These are phyloP conservation scores for Spathaspora boniae DNA, from an alignment of 805 yeast genomes.

Conservation along the genomic window DNA sequence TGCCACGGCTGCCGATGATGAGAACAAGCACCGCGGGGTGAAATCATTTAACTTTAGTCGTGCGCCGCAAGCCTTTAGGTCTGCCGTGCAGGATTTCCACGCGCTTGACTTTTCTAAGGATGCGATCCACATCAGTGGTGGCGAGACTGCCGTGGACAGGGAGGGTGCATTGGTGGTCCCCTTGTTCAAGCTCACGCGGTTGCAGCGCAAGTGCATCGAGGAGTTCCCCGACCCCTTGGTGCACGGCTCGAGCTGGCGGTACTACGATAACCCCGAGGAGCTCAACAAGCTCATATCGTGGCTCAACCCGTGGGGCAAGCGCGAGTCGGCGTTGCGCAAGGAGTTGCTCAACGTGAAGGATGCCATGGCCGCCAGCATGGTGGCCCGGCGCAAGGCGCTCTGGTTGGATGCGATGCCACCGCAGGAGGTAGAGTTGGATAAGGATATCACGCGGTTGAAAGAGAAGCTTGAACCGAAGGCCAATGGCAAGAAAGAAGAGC, in stretches of 20 bases:
- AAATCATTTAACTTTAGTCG: too few relatives aligned
- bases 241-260: conserved; percentile 63
- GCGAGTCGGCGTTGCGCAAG: conserved; percentile 65
- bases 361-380: conserved; percentile 51
- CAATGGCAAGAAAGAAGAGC: conserved; percentile 10
- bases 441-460: conserved; percentile 34
- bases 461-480: conserved; percentile 14
- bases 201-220: conserved; percentile 63
- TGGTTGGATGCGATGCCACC: conserved; percentile 37
- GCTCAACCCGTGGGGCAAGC: conserved; percentile 70
- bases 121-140: too few relatives aligned
- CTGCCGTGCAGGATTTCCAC: not conserved
- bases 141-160: too few relatives aligned
- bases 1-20: not conserved
- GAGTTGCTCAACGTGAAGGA: conserved; percentile 56
- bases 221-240: conserved; percentile 59
- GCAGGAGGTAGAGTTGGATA: conserved; percentile 32
- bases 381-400: conserved; percentile 55
- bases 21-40: not conserved
- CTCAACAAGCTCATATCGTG: conserved; percentile 55
- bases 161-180: conserved; percentile 16
- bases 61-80: too few relatives aligned
- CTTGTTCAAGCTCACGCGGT: conserved; percentile 20
- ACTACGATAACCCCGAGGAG: conserved; percentile 58
- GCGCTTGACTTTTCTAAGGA: not conserved